These are phyloP conservation scores for Coniochaeta ligniaria DNA, from an alignment of 2,329 filamentous ascomycete genomes.

Conservation along the genomic window DNA sequence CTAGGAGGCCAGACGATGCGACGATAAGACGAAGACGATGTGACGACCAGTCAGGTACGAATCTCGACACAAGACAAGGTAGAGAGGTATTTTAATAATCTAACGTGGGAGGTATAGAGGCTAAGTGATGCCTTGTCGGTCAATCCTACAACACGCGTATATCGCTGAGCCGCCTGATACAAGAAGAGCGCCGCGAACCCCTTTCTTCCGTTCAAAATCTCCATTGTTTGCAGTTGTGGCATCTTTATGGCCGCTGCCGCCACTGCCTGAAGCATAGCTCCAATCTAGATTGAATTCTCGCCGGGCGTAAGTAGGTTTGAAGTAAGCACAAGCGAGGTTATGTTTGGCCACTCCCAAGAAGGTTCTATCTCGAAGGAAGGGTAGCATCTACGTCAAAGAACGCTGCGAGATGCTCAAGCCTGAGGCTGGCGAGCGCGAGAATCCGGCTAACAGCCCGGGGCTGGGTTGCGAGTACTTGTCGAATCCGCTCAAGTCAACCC, in stretches of 20 bases:
- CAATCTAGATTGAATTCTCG: constrained; percentile 11
- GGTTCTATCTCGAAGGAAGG: constrained; percentile 18
- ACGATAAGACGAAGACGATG: too few species aligned
- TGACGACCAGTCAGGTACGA: too few species aligned
- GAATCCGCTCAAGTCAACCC: constrained; percentile 6
- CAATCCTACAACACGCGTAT: too few species aligned
- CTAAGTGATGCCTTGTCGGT: too few species aligned
- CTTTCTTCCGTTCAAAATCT: constrained; percentile 26
- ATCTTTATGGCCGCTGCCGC: constrained; percentile 19
- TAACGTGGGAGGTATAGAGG: too few species aligned
- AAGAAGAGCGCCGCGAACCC: constrained; percentile 22
- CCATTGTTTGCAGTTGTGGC: constrained; percentile 23
- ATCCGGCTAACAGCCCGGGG: constrained; percentile 13
- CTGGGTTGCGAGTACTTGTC: constrained; percentile 13
- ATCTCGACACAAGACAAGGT: too few species aligned
- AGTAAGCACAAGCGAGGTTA: constrained; percentile 23
- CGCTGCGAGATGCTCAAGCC: constrained; percentile 20
- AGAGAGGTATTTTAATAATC: too few species aligned
- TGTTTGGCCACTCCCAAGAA: constrained; percentile 20
- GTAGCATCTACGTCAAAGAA: constrained; percentile 22
- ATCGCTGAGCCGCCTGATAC: too few species aligned
- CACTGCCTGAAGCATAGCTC: constrained; percentile 14
- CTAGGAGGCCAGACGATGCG: too few species aligned
- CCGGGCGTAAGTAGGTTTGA: constrained; percentile 18
- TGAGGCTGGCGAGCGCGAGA: constrained; percentile 16